Conservation (phyloP, 139 green algal genomes). For the Auxenochlorella pyrenoidosa region DNA sequence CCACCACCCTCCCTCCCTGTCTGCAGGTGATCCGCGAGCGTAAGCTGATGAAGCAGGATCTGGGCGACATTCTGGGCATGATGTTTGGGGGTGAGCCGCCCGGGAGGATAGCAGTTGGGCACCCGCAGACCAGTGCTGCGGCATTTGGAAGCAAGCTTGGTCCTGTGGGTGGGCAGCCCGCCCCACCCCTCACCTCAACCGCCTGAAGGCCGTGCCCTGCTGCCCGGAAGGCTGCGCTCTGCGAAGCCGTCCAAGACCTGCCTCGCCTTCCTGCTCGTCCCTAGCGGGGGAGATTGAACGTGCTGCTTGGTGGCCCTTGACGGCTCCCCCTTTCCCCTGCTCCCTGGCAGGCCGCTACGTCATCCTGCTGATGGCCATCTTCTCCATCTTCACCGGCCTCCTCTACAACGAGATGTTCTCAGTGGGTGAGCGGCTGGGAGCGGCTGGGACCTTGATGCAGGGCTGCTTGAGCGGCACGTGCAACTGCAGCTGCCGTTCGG, state of each 20-base stretch:
- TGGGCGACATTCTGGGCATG: slow-evolving; percentile 95
- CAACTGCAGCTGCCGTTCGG: too few relatives aligned
- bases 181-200: too few relatives aligned
- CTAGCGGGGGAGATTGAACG: too few relatives aligned
- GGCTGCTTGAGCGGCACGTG: too few relatives aligned
- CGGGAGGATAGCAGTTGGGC: too few relatives aligned
- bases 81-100: slow-evolving; percentile 78
- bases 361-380: slow-evolving; percentile 97
- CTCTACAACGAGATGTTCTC: slow-evolving; percentile 99
- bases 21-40: slow-evolving; percentile 80
- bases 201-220: too few relatives aligned
- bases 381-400: slow-evolving; percentile 95
- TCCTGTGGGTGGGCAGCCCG: too few relatives aligned
- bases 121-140: too few relatives aligned
- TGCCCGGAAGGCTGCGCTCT: too few relatives aligned
- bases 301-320: neutral
- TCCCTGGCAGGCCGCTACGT: slow-evolving; percentile 82
- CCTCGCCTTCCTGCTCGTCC: neutral
- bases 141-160: too few relatives aligned
- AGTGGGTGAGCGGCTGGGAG: slow-evolving; percentile 58
- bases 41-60: slow-evolving; percentile 68
- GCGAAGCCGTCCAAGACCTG: too few relatives aligned
- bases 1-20: neutral
- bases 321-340: neutral
- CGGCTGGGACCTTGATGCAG: too few relatives aligned